Evolutionary conservation across 306 rosid species (phyloP), one percentile per base, ranked within the genome.

Genomic region (Fagus sylvatica): DNA sequence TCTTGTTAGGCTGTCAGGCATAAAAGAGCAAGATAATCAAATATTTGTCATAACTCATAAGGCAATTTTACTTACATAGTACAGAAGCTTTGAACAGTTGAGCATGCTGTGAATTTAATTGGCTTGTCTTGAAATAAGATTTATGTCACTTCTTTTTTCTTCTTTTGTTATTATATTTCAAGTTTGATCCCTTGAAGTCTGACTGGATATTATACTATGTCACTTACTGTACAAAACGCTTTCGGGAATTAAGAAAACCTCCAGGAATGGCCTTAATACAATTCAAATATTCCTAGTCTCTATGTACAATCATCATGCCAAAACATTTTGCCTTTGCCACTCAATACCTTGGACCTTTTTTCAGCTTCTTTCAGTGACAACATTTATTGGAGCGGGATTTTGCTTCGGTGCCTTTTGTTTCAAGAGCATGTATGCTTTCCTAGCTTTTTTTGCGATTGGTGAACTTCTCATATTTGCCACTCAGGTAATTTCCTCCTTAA

Each of bases 391-490:
- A 57, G 98, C 87, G 9, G 74, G 64, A 72, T 89, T 89, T 87
- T 90, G 87, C 82, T 89, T 92, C 10, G 64, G 87, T 51, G 89
- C 97, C 65, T 94, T 88, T 76, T 90, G 90, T 80, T 90, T 86
- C 82, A 87, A 77, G 85, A 89, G 78, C 85, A 85, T 90, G 94
- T 89, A 89, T 77, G 93, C 78, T 80, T 94, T 94, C 84, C 78
- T 94, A 41, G 93, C 66, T 53, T 70, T 94, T 53, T 94, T 90
- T 62, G 62, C 96, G 34, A 49, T 92, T 17, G 98, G 98, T 37
- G 97, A 94, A 85, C 78, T 94, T 30, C 79, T 92, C 65, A 77
- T 90, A 87, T 94, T 92, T 85, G 90, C 96, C 72, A 85, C 86
- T 76, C 98, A 90, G 97, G 97, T 94, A 90, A 40, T 62, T 72